These are phyloP conservation scores for Nigrograna mackinnonii DNA, from an alignment of 2,329 filamentous ascomycete genomes.

Conservation along the genomic window DNA sequence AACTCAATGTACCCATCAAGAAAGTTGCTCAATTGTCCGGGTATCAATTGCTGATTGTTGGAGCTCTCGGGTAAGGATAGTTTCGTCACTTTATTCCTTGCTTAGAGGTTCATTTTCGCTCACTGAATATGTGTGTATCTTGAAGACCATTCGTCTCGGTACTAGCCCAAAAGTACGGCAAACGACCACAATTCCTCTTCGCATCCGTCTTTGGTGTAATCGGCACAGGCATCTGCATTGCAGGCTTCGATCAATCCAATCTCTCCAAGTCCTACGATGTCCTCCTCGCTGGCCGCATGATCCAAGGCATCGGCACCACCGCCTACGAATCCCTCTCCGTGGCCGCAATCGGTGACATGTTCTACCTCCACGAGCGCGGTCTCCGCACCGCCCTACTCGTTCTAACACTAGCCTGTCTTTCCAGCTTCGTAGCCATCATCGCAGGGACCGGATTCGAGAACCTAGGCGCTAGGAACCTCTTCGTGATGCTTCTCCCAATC, in stretches of 20 bases:
- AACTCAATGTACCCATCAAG: slow-evolving; percentile 27
- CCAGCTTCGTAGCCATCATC: slow-evolving; percentile 31
- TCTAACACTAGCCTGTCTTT: slow-evolving; percentile 32
- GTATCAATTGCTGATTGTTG: slow-evolving; percentile 24
- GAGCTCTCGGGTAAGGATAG: slow-evolving; percentile 21
- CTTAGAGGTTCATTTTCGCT: not conserved
- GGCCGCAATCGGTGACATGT: slow-evolving; percentile 37
- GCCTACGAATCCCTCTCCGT: slow-evolving; percentile 38
- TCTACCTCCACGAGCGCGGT: slow-evolving; percentile 36
- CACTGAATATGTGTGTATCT: no score
- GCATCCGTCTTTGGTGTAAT: slow-evolving; percentile 32
- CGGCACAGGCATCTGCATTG: slow-evolving; percentile 33
- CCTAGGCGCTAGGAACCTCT: slow-evolving; percentile 31
- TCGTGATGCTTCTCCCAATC: slow-evolving; percentile 32
- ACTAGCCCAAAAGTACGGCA: slow-evolving; percentile 39
- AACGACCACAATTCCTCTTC: slow-evolving; percentile 39
- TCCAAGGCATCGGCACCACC: slow-evolving; percentile 36
- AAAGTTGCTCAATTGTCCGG: slow-evolving; percentile 23
- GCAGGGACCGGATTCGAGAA: slow-evolving; percentile 28
- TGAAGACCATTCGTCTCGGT: slow-evolving; percentile 31
- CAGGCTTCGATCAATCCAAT: slow-evolving; percentile 21
- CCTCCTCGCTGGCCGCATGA: slow-evolving; percentile 34
- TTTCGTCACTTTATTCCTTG: not conserved
- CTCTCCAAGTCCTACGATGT: slow-evolving; percentile 28
- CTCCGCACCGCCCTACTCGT: slow-evolving; percentile 33